A percentile compares a stretch with the other conserved stretches of the same genome.
These are phyloP conservation scores for Aspergillus candidus DNA, from an alignment of 2,329 filamentous ascomycete genomes.

Conservation along the genomic window DNA sequence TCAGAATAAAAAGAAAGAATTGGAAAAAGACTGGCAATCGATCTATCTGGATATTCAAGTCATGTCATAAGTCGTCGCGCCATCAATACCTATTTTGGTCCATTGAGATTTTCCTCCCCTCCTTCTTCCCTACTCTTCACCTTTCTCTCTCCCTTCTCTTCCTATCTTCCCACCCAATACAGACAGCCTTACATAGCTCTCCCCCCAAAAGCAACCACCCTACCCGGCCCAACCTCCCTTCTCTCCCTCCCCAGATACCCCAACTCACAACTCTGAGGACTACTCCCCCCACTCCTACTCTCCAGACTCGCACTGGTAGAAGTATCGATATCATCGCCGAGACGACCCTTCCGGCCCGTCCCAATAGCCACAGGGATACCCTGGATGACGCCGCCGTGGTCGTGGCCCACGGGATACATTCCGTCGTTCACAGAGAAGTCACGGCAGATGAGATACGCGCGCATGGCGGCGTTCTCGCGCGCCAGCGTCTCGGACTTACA, in stretches of 20 bases:
- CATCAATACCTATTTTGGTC: conserved; percentile 9
- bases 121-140: background rate
- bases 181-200: conserved; percentile 5
- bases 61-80: conserved; percentile 25
- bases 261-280: conserved; percentile 39
- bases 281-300: conserved; percentile 51
- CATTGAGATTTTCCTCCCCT: background rate
- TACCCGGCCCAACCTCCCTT: conserved; percentile 15
- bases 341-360: conserved; percentile 49
- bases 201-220: conserved; percentile 21
- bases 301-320: conserved; percentile 33
- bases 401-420: conserved; percentile 61
- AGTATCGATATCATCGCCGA: conserved; percentile 42
- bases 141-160: background rate
- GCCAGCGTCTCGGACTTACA: conserved; percentile 78
- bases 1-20: background rate
- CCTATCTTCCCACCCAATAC: background rate
- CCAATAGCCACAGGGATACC: conserved; percentile 60
- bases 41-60: conserved; percentile 18
- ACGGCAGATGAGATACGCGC: conserved; percentile 93
- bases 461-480: conserved; percentile 89
- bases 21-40: conserved; percentile 11
- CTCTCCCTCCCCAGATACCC: conserved; percentile 18
- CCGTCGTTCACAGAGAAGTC: conserved; percentile 97
- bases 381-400: conserved; percentile 51